Base-by-base conservation (phyloP, 164 flowering plant genomes). In the Vitis labrusca region DNA sequence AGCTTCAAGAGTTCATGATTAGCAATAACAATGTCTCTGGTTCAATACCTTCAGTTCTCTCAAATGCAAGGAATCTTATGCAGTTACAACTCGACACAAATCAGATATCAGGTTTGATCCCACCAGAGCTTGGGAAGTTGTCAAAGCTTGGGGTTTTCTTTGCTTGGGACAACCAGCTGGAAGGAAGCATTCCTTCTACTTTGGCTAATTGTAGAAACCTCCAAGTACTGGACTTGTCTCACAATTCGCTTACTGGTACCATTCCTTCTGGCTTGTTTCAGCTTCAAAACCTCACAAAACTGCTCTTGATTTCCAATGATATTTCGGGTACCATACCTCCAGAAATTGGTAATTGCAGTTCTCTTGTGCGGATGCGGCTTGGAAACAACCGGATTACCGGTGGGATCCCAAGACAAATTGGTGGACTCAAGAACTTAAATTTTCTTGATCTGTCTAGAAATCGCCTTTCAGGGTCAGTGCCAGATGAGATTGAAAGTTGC, bases 381-480 rank as follows among this genome's bases (percentile, higher is more conserved):
- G 86, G 78, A 0, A 73, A 83, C 47, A 94, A 94, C 75, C 77
- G 89, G 68, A 84, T 92, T 32, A 67, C 82, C 8, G 97, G 98
- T 19, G 78, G 50, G 65, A 85, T 94, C 6, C 98, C 97, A 1
- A 76, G 17, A 27, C 87, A 83, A 73, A 84, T 94, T 29, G 97
- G 97, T 2, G 73, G 75, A 9, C 84, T 94, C 1, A 64, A 60
- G 50, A 86, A 66, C 62, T 77, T 94, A 19, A 85, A 73, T 66
- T 94, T 94, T 71, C 88, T 94, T 30, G 98, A 94, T 54, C 62
- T 94, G 8, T 85, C 94, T 0, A 76, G 74, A 3, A 92, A 94
- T 62, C 85, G 81, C 30, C 78, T 92, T 47, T 74, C 82, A 3
- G 95, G 97, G 23, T 0, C 73, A 17, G 63, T 92, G 4, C 98